Base-by-base conservation (phyloP, 2,329 filamentous ascomycete species). In the Ophiostoma quercus region DNA sequence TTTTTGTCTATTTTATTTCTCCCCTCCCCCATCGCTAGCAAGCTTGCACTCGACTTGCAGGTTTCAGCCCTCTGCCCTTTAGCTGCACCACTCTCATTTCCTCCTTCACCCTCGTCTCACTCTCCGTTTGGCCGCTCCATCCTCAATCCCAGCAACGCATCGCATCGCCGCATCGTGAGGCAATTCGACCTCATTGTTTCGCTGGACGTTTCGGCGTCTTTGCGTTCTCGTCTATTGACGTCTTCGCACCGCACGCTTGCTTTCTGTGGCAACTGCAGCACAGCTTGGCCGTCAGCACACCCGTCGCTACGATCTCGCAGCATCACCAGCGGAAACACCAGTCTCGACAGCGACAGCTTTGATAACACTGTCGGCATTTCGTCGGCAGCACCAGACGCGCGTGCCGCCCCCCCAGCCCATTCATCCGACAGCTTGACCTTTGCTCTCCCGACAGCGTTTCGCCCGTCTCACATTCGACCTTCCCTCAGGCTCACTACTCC, bases 11-110 rank as follows among this genome's bases (percentile, higher is more conserved):
- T 32, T 62, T 62, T 62, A 62, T 62, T 32, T 37, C 60, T 37
- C 60, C 60, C 32, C 60, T 66, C 67, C 60, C 63, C 60, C 67
- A 70, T 68, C 60, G 19, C 37, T 66, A 70, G 67, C 69, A 68
- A 70, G 69, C 69, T 41, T 41, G 39, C 39, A 41, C 39, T 70
- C 66, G 39, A 41, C 39, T 70, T 68, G 39, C 69, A 51, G 69
- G 69, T 68, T 70, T 68, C 62, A 70, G 69, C 69, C 66, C 67
- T 41, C 68, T 34, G 34, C 34, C 34, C 4, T 62, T 57, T 66
- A 68, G 69, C 69, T 70, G 66, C 60, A 54, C 43, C 37, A 37
- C 54, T 70, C 57, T 34, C 37, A 37, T 66, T 70, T 66, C 37
- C 57, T n/a, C n/a, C 65, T 47, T 32, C 37, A 66, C 62, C 32